A percentile compares a stretch with the other conserved stretches of the same genome.
Evolutionary conservation across 2,329 filamentous ascomycete genomes (phyloP).

Genomic region (Hypomyces rosellus): DNA sequence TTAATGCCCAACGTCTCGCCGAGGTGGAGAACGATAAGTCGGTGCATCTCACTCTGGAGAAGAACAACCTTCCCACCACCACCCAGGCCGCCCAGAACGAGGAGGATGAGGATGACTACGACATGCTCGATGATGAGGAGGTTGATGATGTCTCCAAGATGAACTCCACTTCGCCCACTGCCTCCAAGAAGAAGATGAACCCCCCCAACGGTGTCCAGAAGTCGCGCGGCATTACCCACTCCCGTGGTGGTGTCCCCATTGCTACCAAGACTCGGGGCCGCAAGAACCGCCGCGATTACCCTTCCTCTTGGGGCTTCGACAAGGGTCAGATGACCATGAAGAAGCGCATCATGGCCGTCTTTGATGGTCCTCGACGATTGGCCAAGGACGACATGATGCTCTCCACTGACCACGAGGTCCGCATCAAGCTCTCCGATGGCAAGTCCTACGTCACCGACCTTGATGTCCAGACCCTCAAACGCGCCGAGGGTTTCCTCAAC

Average conservation of each 20-base stretch:
- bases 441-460: constrained; percentile 86
- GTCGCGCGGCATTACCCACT: constrained; percentile 69
- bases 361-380: constrained; percentile 78
- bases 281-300: constrained; percentile 91
- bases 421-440: constrained; percentile 69
- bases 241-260: constrained; percentile 62
- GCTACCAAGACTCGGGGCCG: constrained; percentile 58
- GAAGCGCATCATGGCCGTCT: constrained; percentile 91
- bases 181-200: constrained; percentile 49
- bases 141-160: constrained; percentile 39
- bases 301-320: constrained; percentile 86
- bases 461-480: constrained; percentile 81
- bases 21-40: constrained; percentile 59
- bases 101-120: constrained; percentile 49
- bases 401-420: constrained; percentile 88
- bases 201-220: constrained; percentile 54
- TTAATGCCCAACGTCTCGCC: constrained; percentile 61
- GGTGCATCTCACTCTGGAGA: constrained; percentile 56
- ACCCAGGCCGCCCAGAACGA: constrained; percentile 32
- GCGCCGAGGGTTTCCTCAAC: constrained; percentile 75
- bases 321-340: constrained; percentile 96
- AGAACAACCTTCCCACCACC: constrained; percentile 51
- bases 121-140: constrained; percentile 49
- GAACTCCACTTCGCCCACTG: constrained; percentile 28
- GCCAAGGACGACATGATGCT: constrained; percentile 99